These are phyloP conservation scores for Ustilago xerochloae DNA, from an alignment of 1,284 basidiomycete species.

Conservation along the genomic window DNA sequence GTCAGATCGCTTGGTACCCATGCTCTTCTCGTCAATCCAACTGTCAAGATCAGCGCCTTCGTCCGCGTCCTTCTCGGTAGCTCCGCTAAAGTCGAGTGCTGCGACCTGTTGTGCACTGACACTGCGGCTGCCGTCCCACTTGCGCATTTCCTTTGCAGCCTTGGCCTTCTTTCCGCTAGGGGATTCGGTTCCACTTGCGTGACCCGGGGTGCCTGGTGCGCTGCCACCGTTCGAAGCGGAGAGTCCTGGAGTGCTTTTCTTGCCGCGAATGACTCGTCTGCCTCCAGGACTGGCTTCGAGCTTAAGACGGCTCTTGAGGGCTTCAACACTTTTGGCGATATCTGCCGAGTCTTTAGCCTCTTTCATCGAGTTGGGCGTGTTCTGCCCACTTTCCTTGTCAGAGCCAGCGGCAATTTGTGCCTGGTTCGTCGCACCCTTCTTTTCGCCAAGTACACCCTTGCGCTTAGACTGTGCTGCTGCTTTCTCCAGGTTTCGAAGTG, in stretches of 20 bases:
- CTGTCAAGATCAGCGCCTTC: constrained; percentile 68
- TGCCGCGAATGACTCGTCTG: constrained; percentile 71
- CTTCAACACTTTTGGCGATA: constrained; percentile 90
- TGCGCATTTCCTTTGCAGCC: constrained; percentile 82
- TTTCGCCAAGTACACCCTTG: constrained; percentile 47
- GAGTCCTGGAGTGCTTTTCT: constrained; percentile 70
- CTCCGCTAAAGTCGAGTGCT: constrained; percentile 82
- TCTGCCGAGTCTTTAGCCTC: constrained; percentile 81
- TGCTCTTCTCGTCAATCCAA: constrained; percentile 75
- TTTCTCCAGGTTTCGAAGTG: constrained; percentile 80
- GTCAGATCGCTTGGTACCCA: constrained; percentile 81
- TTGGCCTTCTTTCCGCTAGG: constrained; percentile 71
- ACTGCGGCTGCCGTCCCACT: constrained; percentile 83
- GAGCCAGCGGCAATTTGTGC: constrained; percentile 27
- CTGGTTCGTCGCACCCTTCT: constrained; percentile 35
- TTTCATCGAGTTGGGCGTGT: constrained; percentile 39
- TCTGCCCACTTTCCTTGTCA: constrained; percentile 43
- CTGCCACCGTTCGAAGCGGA: constrained; percentile 70
- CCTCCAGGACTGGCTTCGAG: constrained; percentile 72
- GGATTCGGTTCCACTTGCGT: constrained; percentile 43
- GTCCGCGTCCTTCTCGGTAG: constrained; percentile 71
- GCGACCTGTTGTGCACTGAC: constrained; percentile 86
- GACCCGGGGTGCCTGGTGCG: constrained; percentile 64
- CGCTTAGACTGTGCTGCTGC: constrained; percentile 73
- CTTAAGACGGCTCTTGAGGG: constrained; percentile 81